Evolutionary conservation across 495 filamentous ascomycete species (phyloP).

Genomic region (Geoglossum glabrum): DNA sequence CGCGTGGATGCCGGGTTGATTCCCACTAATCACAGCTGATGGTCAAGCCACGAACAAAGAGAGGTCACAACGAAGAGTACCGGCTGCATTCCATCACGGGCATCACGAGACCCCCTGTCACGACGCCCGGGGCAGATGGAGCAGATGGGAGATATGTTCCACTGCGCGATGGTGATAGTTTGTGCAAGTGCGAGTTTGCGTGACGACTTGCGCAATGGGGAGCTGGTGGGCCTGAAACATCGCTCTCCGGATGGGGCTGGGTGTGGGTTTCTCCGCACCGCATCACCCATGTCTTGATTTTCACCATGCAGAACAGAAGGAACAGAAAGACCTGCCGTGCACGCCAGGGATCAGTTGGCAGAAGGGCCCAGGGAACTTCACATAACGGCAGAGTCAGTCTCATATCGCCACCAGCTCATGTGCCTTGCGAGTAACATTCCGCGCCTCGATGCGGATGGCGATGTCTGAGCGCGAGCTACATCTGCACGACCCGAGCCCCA

Average conservation of each 20-base stretch:
- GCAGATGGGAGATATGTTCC: background rate
- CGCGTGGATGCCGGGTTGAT: conserved; percentile 1
- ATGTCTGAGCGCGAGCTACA: background rate
- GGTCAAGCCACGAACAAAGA: background rate
- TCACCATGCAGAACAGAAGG: background rate
- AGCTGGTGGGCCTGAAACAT: background rate
- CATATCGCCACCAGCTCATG: background rate
- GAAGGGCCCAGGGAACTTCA: background rate
- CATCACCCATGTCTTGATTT: background rate
- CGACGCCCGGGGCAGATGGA: background rate
- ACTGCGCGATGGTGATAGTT: background rate
- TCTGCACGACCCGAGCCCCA: background rate
- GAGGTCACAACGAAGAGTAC: background rate
- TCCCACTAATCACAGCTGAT: background rate
- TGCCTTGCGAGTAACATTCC: background rate
- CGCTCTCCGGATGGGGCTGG: background rate
- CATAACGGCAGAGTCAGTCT: background rate
- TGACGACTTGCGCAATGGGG: background rate
- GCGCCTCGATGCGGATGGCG: background rate
- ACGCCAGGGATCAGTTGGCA: background rate
- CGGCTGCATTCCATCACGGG: background rate
- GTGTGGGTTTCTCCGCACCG: background rate
- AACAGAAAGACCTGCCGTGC: background rate
- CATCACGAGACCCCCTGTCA: background rate
- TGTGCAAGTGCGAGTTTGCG: too few species aligned